phyloP scores from a whole-genome alignment of 2,329 filamentous ascomycete species.

The Chalaropsis ovoidea region DNA sequence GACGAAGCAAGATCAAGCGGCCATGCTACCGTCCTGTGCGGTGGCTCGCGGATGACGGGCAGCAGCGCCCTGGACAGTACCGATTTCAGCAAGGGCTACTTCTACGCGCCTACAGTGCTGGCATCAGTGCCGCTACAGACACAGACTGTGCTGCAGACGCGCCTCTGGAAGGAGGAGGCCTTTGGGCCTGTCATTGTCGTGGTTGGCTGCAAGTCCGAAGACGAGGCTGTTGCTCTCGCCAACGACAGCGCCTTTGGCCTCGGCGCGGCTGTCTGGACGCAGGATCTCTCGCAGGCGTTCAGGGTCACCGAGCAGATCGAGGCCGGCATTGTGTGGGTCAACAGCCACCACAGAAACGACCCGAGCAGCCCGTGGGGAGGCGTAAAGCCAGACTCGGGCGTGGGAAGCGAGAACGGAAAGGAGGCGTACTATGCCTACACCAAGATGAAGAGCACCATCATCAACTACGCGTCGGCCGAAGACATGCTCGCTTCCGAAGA shows the following conservation, averaged over 20 bases:
- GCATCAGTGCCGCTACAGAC: constrained; percentile 42
- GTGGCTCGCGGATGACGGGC: constrained; percentile 32
- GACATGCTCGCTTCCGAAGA: constrained; percentile 47
- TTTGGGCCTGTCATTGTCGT: constrained; percentile 57
- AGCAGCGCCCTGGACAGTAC: constrained; percentile 38
- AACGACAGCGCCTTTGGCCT: constrained; percentile 46
- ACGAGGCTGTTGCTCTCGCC: constrained; percentile 31
- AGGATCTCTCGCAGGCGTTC: constrained; percentile 41
- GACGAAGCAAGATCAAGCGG: constrained; percentile 36
- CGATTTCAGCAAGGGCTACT: constrained; percentile 47
- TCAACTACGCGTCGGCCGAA: constrained; percentile 54
- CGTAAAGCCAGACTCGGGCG: constrained; percentile 50
- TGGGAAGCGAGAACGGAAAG: constrained; percentile 63
- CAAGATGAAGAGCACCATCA: constrained; percentile 53
- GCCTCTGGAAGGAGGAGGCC: constrained; percentile 51
- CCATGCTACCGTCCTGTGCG: constrained; percentile 28
- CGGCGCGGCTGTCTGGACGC: constrained; percentile 47
- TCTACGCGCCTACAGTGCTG: constrained; percentile 30
- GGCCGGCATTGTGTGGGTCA: constrained; percentile 52
- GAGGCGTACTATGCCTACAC: constrained; percentile 54
- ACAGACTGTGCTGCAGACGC: constrained; percentile 29
- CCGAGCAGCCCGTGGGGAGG: constrained; percentile 63
- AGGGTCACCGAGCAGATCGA: constrained; percentile 44
- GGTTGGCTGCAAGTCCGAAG: constrained; percentile 35
- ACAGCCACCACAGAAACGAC: constrained; percentile 59